These are phyloP conservation scores for Mycothermus thermophilus DNA, from an alignment of 495 filamentous ascomycete genomes.

Conservation along the genomic window DNA sequence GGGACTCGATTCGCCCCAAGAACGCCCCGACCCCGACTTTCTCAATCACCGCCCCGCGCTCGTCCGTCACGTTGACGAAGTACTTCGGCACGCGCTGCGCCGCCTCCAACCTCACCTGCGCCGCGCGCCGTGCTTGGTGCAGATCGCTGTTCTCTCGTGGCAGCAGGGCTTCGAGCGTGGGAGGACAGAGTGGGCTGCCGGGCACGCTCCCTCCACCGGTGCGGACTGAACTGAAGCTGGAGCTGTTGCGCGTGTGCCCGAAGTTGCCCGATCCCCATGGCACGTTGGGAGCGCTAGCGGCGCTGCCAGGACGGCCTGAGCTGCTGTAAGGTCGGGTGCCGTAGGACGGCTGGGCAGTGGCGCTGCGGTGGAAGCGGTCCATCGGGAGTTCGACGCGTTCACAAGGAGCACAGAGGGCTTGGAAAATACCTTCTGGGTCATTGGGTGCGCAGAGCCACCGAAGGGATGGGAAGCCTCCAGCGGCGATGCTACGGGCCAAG, in stretches of 20 bases:
- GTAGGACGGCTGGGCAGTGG: conserved; percentile 11
- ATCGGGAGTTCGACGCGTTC: conserved; percentile 21
- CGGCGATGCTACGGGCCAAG: conserved; percentile 57
- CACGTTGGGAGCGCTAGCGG: too few species aligned
- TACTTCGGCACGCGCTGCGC: conserved; percentile 39
- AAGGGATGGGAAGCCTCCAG: conserved; percentile 57
- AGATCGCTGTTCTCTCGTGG: conserved; percentile 27
- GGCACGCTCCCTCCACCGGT: conserved; percentile 6
- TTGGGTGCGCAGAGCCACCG: conserved; percentile 54
- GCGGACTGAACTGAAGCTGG: conserved; percentile 3
- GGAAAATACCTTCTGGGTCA: conserved; percentile 60
- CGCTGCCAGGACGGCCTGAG: too few species aligned
- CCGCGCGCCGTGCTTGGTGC: conserved; percentile 36
- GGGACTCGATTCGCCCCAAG: conserved; percentile 41
- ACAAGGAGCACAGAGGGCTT: conserved; percentile 51
- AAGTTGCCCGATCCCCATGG: background rate
- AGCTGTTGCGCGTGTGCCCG: conserved; percentile 6
- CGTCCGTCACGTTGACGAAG: conserved; percentile 38
- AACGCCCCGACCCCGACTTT: conserved; percentile 41
- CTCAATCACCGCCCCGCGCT: conserved; percentile 30
- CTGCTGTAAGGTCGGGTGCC: too few species aligned
- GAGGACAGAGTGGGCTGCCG: conserved; percentile 21
- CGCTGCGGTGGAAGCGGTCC: conserved; percentile 25
- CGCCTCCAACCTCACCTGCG: conserved; percentile 43
- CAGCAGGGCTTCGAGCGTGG: conserved; percentile 11